These are phyloP conservation scores for Posidonia australis DNA, from an alignment of 106 monocot genomes.

Conservation along the genomic window DNA sequence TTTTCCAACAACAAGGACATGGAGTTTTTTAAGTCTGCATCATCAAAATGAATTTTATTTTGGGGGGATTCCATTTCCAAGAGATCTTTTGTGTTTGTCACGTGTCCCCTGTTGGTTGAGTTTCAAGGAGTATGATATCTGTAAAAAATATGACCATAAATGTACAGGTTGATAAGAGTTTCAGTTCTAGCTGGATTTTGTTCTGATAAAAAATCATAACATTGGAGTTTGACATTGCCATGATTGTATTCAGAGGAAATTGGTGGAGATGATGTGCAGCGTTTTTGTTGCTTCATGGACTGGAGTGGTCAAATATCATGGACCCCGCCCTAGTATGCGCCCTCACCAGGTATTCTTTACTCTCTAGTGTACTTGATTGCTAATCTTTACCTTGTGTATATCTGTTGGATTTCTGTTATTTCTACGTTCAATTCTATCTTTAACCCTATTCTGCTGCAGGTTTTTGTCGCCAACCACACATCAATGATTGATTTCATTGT, in stretches of 20 bases:
- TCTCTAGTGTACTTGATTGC: not conserved
- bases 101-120: no score
- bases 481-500: constrained; percentile 99
- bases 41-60: no score
- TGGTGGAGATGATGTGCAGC: constrained; percentile 94
- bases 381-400: not conserved
- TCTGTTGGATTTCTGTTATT: not conserved
- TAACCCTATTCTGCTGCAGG: constrained; percentile 26
- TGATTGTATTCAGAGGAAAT: constrained; percentile 43
- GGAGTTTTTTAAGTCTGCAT: no score
- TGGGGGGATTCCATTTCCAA: no score
- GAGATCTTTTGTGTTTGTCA: no score
- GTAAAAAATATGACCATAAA: no score
- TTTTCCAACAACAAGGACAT: no score
- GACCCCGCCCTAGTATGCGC: constrained; percentile 87
- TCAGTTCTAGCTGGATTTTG: no score
- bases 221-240: not conserved
- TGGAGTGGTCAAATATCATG: constrained; percentile 92
- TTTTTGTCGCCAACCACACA: constrained; percentile 97
- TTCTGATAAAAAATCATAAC: no score
- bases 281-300: constrained; percentile 99
- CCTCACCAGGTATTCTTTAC: constrained; percentile 60
- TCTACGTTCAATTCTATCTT: not conserved
- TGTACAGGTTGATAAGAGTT: not conserved
- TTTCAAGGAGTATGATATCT: no score